Evolutionary conservation across 2,329 filamentous ascomycete genomes (phyloP).

Genomic region (Diaporthe vaccinii): DNA sequence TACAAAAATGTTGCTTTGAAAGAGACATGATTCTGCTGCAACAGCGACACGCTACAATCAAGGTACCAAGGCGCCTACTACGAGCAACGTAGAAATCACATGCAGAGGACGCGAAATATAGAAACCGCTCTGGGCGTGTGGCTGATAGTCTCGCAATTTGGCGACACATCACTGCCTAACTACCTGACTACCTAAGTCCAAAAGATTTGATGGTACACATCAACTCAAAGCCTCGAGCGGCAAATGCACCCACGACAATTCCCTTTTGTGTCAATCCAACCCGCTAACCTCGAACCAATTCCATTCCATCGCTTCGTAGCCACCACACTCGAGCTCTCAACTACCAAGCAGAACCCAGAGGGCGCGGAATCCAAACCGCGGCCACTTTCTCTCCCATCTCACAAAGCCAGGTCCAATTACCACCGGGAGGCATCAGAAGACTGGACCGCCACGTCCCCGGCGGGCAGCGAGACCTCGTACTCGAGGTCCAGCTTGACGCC

Average conservation of each 20-base stretch:
- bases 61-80: background rate
- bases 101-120: background rate
- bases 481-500: conserved; percentile 70
- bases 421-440: background rate
- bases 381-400: background rate
- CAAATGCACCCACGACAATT: background rate
- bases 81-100: background rate
- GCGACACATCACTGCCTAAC: background rate
- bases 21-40: background rate
- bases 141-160: background rate
- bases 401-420: no score
- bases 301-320: background rate
- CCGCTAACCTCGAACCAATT: background rate
- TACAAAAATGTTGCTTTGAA: background rate
- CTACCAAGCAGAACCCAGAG: background rate
- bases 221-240: background rate
- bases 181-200: conserved; percentile 13
- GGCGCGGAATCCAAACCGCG: no score
- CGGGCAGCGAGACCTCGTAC: conserved; percentile 72
- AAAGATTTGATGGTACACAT: background rate
- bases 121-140: background rate
- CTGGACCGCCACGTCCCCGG: conserved; percentile 58
- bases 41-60: background rate
- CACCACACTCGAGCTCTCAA: background rate
- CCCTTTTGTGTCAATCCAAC: background rate